These are phyloP conservation scores for Beauveria sp. DNA, from an alignment of 2,329 filamentous ascomycete genomes.

Conservation along the genomic window DNA sequence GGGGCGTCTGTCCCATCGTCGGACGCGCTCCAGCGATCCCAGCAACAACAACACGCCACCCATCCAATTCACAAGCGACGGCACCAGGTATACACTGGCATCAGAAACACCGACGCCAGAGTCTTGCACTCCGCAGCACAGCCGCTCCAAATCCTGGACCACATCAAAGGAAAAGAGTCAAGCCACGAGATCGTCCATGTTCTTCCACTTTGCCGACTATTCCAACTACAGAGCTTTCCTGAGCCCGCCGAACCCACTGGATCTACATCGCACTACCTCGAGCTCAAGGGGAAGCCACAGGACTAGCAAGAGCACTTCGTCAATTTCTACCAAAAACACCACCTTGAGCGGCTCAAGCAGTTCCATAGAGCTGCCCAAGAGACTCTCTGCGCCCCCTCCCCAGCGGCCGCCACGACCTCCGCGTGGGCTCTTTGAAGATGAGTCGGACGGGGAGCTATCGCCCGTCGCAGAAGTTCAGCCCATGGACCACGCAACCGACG, in stretches of 20 bases:
- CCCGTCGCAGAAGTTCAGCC: neutral
- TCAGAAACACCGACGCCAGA: neutral
- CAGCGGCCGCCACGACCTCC: constrained; percentile 8
- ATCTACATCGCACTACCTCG: neutral
- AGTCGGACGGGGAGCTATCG: neutral
- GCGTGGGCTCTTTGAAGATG: constrained; percentile 8
- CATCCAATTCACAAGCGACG: constrained; percentile 2
- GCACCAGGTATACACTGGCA: neutral
- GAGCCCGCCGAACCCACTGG: neutral
- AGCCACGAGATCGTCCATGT: neutral
- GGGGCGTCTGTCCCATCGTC: constrained; percentile 8
- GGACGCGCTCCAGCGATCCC: constrained; percentile 1
- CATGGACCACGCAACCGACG: neutral
- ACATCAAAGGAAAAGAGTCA: neutral
- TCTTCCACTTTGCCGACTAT: neutral
- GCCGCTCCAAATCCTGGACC: constrained; percentile 6
- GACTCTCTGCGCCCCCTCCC: neutral
- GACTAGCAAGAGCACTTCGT: neutral
- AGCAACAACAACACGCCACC: neutral
- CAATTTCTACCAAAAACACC: neutral
- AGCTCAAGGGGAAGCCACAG: constrained; percentile 1
- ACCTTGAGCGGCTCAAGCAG: neutral
- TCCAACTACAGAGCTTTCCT: neutral
- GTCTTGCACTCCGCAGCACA: neutral
- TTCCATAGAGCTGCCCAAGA: neutral